A percentile compares a stretch with the other conserved stretches of the same genome.
Evolutionary conservation across 2,329 filamentous ascomycete genomes (phyloP).

Genomic region (Claviceps paspali): DNA sequence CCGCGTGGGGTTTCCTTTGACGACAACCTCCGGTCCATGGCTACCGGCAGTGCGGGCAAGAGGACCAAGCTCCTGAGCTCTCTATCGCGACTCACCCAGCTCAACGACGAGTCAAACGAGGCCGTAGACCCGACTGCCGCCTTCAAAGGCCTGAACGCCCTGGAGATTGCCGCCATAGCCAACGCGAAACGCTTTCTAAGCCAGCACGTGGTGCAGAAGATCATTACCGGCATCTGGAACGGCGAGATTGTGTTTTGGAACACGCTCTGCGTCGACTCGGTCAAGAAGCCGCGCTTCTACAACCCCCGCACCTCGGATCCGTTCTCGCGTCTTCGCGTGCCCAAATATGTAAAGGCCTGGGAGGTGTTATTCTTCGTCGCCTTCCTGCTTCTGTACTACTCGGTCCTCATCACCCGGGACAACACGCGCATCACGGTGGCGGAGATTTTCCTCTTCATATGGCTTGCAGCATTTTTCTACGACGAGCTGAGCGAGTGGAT

Average conservation of each 20-base stretch:
- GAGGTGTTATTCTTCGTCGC: conserved; percentile 67
- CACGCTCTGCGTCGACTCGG: conserved; percentile 53
- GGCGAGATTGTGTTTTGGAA: conserved; percentile 85
- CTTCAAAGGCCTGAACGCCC: conserved; percentile 67
- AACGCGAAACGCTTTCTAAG: conserved; percentile 74
- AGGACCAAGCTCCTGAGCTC: conserved; percentile 36
- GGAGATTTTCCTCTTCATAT: conserved; percentile 66
- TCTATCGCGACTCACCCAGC: conserved; percentile 36
- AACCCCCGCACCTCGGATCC: conserved; percentile 51
- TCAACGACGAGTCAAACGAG: conserved; percentile 21
- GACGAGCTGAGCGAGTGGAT: conserved; percentile 75
- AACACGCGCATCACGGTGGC: conserved; percentile 47
- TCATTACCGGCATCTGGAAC: conserved; percentile 73
- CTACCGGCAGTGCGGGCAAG: conserved; percentile 25
- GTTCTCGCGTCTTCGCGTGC: conserved; percentile 62
- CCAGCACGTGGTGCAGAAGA: conserved; percentile 66
- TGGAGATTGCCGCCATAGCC: conserved; percentile 73
- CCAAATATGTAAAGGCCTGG: conserved; percentile 71
- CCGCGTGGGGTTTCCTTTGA: conserved; percentile 15
- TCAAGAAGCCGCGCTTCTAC: conserved; percentile 65
- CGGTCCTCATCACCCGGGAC: conserved; percentile 64
- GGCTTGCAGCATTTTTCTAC: conserved; percentile 77
- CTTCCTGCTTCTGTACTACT: conserved; percentile 70
- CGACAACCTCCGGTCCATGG: conserved; percentile 10
- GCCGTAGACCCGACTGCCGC: conserved; percentile 50